phyloP scores from a whole-genome alignment of 2,329 filamentous ascomycete species.

The Hypomyces perniciosus region DNA sequence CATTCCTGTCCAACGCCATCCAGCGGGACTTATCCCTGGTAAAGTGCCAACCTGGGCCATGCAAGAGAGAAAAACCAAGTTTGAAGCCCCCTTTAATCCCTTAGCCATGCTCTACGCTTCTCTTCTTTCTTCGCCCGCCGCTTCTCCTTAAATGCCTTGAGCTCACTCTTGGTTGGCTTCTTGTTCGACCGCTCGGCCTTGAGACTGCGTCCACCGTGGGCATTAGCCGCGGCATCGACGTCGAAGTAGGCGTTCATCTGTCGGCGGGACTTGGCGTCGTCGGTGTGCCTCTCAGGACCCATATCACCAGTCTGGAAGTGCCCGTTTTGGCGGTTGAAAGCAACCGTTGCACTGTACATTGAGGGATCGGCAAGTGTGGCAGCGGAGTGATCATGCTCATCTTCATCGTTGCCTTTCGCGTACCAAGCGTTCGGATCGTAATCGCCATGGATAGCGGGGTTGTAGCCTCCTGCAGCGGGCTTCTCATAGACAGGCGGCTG shows the following conservation, averaged over 20 bases:
- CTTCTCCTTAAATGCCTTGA: slow-evolving; percentile 91
- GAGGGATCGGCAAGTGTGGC: slow-evolving; percentile 20
- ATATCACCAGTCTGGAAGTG: slow-evolving; percentile 65
- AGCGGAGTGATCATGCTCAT: slow-evolving; percentile 33
- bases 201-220: slow-evolving; percentile 81
- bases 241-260: slow-evolving; percentile 97
- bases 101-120: slow-evolving; percentile 85
- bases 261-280: slow-evolving; percentile 78
- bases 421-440: slow-evolving; percentile 97
- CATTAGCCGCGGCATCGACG: slow-evolving; percentile 87
- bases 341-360: slow-evolving; percentile 60
- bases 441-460: slow-evolving; percentile 90
- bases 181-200: slow-evolving; percentile 85
- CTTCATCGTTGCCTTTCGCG: slow-evolving; percentile 52
- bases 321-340: slow-evolving; percentile 91
- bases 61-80: slow-evolving; percentile 2
- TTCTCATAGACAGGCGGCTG: slow-evolving; percentile 30
- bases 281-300: slow-evolving; percentile 70
- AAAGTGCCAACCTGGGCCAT: slow-evolving; percentile 1
- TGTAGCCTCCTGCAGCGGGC: slow-evolving; percentile 68
- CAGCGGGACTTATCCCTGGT: background rate
- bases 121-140: slow-evolving; percentile 85
- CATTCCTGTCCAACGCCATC: background rate
- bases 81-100: slow-evolving; percentile 53
- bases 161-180: slow-evolving; percentile 76